Evolutionary conservation across 345 rosid species (phyloP), one percentile per base, ranked within the genome.

Genomic region (Euphorbia peplus): DNA sequence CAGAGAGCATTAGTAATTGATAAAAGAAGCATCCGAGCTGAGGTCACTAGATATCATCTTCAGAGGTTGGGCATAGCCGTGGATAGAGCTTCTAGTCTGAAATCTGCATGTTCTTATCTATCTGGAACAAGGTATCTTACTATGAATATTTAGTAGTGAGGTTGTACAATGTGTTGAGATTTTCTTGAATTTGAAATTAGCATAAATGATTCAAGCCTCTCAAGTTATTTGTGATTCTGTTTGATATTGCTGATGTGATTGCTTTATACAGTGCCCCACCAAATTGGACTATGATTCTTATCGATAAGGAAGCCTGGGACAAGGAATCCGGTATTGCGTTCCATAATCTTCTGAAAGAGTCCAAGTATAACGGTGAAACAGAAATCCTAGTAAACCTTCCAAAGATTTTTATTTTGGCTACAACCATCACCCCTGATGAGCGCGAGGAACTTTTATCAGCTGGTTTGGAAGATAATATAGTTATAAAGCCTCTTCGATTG

Each of bases 261-360:
- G 68, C 60, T 72, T 69, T 30, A 69, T 48, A 41, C 88, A 88
- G 96, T 44, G 67, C 29, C 44, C 60, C 75, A 73, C 82, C 41
- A 41, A 72, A 76, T 63, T 74, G 82, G 66, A 74, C 73, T 28
- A 60, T 91, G 87, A 63, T 95, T 76, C 83, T 95, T 57, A 75
- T 90, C 3, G 97, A 91, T 80, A 80, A 83, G 79, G 96, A 95
- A 62, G 78, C 73, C 15, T 95, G 96, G 96, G 73, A 85, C 70
- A 75, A 78, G 70, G 80, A 91, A 81, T 72, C 64, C 29, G 80
- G 73, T 59, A 18, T 66, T 70, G 63, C 64, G 66, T 76, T 84
- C 62, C 70, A 67, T 8, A 68, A 54, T 55, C 72, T 84, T 52
- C 81, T 83, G 35, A 71, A 66, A 55, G 71, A 78, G 51, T 69